Evolutionary conservation across 805 yeast genomes (phyloP).

Genomic region (Candida orba): DNA sequence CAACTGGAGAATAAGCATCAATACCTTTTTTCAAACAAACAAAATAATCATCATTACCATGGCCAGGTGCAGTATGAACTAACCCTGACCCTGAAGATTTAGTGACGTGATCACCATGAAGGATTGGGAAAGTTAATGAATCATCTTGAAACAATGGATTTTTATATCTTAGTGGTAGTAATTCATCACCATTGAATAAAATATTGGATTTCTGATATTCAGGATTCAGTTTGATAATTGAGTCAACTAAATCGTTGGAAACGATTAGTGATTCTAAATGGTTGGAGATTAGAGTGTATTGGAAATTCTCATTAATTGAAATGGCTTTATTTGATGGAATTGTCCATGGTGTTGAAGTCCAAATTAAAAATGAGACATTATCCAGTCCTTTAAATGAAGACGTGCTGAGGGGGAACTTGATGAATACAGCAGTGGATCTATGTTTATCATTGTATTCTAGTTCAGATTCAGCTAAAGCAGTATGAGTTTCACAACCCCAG

Average conservation of each 20-base stretch:
- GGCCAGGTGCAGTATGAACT: constrained; percentile 97
- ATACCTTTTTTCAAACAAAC: constrained; percentile 55
- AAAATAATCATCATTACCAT: constrained; percentile 88
- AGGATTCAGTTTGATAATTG: constrained; percentile 28
- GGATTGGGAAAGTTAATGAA: constrained; percentile 39
- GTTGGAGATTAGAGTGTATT: constrained; percentile 45
- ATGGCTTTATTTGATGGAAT: constrained; percentile 82
- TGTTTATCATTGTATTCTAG: constrained; percentile 77
- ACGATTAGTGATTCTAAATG: constrained; percentile 46
- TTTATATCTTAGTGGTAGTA: constrained; percentile 39
- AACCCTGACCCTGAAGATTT: constrained; percentile 84
- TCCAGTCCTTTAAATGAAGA: constrained; percentile 4
- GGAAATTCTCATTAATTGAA: constrained; percentile 52
- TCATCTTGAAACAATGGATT: constrained; percentile 36
- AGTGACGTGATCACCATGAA: constrained; percentile 80
- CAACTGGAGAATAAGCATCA: constrained; percentile 68
- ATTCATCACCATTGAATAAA: constrained; percentile 33
- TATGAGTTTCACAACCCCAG: constrained; percentile 92
- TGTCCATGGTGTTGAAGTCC: constrained; percentile 99
- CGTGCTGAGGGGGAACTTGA: constrained; percentile 52
- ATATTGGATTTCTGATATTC: constrained; percentile 18
- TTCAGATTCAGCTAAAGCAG: constrained; percentile 96
- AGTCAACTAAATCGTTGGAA: constrained; percentile 40
- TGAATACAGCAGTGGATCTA: constrained; percentile 58
- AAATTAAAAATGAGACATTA: constrained; percentile 44